Base-by-base conservation (phyloP, 257 asterid genomes). In the Primulina huaijiensis region DNA sequence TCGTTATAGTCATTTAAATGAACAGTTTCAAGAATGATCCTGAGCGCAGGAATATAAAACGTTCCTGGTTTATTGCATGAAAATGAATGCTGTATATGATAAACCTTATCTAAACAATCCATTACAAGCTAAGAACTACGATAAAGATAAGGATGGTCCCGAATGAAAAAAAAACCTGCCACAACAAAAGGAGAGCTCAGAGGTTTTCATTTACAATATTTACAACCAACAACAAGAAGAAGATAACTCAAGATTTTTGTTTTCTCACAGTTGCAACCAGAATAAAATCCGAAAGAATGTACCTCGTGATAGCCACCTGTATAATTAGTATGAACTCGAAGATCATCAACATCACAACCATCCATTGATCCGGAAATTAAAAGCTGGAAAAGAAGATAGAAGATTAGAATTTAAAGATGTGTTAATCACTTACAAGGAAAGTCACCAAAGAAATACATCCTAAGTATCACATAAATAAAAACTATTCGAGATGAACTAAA, bases 221-320 rank as follows among this genome's bases (percentile, higher is more conserved):
- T 35, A 43, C 53, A 43, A 43, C 53, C n/a, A 43, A 12, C 53
- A 43, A 8, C 14, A 38, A 38, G 4, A 43, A 38, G 4, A 43
- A 55, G 50, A 68, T 52, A 67, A n/a, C 23, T 30, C 64, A 58
- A 9, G 33, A 35, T 64, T 60, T 52, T 50, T 7, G n/a, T 37
- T 56, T 25, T 59, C 38, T 57, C 40, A 33, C 68, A 70, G 14
- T 21, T 52, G 59, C 17, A 67, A 53, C 72, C 60, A 37, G 25
- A 35, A 37, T 30, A 57, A 31, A 65, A 14, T 33, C 43, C 16
- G 10, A 38, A 66, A 69, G 50, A 68, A 66, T 70, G 69, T 76
- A 90, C 99, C 85, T 80, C 74, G 50, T 89, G 96, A 82, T 94
- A 94, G 75, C 99, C 99, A 40, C 99, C 99, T 19, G 96, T 70